Percentiles rank a stretch among this genome's conserved stretches.
phyloP scores from a whole-genome alignment of 164 flowering plant species.

The Vitis amurensis region DNA sequence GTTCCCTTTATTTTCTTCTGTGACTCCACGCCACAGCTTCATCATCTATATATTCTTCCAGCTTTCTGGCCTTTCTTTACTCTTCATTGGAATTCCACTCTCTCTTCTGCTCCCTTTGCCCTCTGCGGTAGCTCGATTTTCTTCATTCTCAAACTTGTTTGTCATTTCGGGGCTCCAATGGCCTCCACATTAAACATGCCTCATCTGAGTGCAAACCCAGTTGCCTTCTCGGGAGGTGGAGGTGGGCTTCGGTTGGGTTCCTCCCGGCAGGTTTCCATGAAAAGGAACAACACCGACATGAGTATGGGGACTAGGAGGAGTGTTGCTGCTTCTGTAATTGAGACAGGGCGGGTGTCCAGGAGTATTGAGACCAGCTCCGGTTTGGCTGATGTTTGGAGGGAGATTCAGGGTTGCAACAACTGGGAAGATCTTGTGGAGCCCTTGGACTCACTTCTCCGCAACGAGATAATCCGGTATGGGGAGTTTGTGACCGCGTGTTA shows the following conservation, averaged over 20 bases:
- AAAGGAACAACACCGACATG: background rate
- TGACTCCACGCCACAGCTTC: background rate
- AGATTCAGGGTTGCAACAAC: slow-evolving; percentile 62
- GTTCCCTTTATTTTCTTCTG: background rate
- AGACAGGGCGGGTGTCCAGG: background rate
- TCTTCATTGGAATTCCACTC: too few species aligned
- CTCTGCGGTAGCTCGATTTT: too few species aligned
- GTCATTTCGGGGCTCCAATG: background rate
- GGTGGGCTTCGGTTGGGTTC: too few species aligned
- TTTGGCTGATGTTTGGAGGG: slow-evolving; percentile 62
- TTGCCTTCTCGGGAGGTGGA: too few species aligned
- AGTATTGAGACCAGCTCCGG: background rate
- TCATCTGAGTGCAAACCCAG: too few species aligned
- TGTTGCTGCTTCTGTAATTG: background rate
- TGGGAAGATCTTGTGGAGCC: slow-evolving; percentile 74
- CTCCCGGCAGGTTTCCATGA: too few species aligned
- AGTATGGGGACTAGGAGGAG: background rate
- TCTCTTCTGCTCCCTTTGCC: too few species aligned
- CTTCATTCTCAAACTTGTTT: too few species aligned
- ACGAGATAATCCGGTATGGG: slow-evolving; percentile 71
- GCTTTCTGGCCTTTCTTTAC: background rate
- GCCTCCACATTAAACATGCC: background rate
- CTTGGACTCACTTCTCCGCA: slow-evolving; percentile 58
- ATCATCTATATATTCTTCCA: background rate
- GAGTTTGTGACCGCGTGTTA: slow-evolving; percentile 67